A percentile compares a stretch with the other conserved stretches of the same genome.
phyloP scores from a whole-genome alignment of 768 basidiomycete species.

The Chalciporus piperatus region DNA sequence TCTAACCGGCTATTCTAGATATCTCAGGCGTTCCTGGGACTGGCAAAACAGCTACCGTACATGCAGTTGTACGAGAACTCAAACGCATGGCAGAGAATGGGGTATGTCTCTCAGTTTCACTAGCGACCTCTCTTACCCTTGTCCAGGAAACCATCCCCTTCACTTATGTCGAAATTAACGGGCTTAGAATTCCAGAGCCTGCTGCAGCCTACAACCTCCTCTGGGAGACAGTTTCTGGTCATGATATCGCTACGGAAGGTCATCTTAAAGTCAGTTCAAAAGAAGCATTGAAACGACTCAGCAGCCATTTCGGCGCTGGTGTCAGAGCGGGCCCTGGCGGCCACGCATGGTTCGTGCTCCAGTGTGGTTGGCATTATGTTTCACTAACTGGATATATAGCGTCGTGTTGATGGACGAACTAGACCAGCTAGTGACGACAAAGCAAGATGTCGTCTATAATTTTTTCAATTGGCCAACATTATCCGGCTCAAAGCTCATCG shows the following conservation, averaged over 20 bases:
- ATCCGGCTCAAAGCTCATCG: constrained; percentile 82
- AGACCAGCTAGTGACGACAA: constrained; percentile 92
- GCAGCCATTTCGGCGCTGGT: constrained; percentile 70
- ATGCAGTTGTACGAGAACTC: constrained; percentile 85
- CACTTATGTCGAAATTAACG: constrained; percentile 97
- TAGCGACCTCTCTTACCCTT: background rate
- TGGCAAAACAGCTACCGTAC: constrained; percentile 97
- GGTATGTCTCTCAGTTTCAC: constrained; percentile 40
- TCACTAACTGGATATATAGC: constrained; percentile 38
- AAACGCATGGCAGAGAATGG: constrained; percentile 83
- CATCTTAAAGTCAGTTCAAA: constrained; percentile 70
- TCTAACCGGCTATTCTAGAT: constrained; percentile 46
- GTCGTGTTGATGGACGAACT: constrained; percentile 98
- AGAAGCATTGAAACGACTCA: constrained; percentile 78
- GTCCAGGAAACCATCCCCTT: constrained; percentile 88
- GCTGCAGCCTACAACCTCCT: constrained; percentile 88
- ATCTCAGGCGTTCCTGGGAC: constrained; percentile 99
- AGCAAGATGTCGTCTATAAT: constrained; percentile 98
- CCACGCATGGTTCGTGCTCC: constrained; percentile 74
- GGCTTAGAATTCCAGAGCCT: constrained; percentile 89
- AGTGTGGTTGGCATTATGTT: background rate
- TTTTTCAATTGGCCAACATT: constrained; percentile 99
- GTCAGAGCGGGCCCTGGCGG: constrained; percentile 68
- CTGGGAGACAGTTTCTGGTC: constrained; percentile 90
- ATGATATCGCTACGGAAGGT: constrained; percentile 60